Base-by-base conservation (phyloP, 768 basidiomycete genomes). In the Suillus occidentalis region DNA sequence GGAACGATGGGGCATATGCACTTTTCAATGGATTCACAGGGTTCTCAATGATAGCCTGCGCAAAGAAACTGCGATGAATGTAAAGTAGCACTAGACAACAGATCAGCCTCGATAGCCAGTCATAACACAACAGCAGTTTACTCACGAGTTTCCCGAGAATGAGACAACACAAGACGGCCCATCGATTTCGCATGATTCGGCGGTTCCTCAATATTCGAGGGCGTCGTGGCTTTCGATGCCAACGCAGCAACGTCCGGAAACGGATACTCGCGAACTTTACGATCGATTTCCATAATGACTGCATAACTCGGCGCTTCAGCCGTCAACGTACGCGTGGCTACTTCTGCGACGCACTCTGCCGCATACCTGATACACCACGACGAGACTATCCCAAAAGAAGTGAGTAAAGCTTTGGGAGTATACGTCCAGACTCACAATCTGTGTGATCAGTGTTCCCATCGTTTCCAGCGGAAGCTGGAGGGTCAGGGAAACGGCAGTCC, bases 61-160 rank as follows among this genome's bases (percentile, higher is more conserved):
- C 89, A 65, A 90, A 90, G 79, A 88, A 91, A 64, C 82, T 82
- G 31, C 88, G 82, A 68, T 89, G 88, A 39, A 90, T 83, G 71
- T 87, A 87, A 71, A 89, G 78, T 20, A 89, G 77, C 25, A 86
- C 87, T 88, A 60, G 0, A 43, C 37, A 61, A 66, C 34, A 31
- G 22, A 37, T 34, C 49, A 65, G 53, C 47, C 59, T 61, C 9
- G 37, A 28, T 28, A 18, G 25, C 47, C 58, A 58, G 55, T 36
- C 47, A 37, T 25, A 0, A 7, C 28, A 4, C 62, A 39, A 37
- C 20, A 40, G 16, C 7, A 49, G 62, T 64, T 55, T 65, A 72
- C 78, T 77, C 50, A 81, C 79, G 68, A 18, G 78, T 68, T 73
- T 80, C 80, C 25, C 74, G 70, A 6, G 71, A 63, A 58, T 82